Percentiles rank a stretch among this genome's conserved stretches.
Conservation (phyloP, 1,139 yeast species). For the Tardiomyces blankii region DNA sequence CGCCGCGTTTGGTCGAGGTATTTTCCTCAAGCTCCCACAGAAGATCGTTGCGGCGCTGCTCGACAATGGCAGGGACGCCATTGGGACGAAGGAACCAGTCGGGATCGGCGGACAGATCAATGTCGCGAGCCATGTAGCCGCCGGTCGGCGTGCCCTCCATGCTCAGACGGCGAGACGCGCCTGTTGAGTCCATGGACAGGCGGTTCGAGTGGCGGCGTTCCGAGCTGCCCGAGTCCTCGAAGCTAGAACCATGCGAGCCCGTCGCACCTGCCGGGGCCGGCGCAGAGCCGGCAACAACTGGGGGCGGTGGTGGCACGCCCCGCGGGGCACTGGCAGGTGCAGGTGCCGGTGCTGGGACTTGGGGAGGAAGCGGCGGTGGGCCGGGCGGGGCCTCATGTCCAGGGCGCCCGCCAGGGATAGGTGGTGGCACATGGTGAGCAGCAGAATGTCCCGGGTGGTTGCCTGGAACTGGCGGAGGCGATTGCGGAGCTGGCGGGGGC, state of each 20-base stretch:
- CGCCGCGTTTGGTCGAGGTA: conserved; percentile 46
- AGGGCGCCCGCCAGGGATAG: conserved; percentile 10
- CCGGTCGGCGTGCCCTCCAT: conserved; percentile 3
- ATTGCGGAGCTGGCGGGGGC: conserved; percentile 9
- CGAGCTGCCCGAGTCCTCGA: conserved; percentile 6
- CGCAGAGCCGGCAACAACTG: conserved; percentile 2
- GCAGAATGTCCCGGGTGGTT: conserved; percentile 6
- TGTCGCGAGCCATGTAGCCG: conserved; percentile 15
- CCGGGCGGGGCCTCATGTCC: no score
- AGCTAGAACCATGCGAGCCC: conserved; percentile 1
- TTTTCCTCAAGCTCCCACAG: conserved; percentile 58
- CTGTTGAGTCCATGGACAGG: conserved; percentile 3
- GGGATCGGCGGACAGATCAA: conserved; percentile 28
- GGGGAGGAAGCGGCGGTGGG: conserved; percentile 6
- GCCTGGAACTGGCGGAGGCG: conserved; percentile 13
- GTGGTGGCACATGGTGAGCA: conserved; percentile 11
- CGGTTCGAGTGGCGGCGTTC: conserved; percentile 9
- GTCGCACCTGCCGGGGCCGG: conserved; percentile 9
- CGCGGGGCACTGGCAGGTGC: conserved; percentile 13
- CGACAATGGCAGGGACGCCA: conserved; percentile 48
- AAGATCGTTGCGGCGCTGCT: conserved; percentile 35
- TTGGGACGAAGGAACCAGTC: conserved; percentile 56
- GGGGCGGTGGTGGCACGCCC: conserved; percentile 10
- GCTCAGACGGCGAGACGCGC: conserved; percentile 3
- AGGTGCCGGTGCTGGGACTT: conserved; percentile 12